These are phyloP conservation scores for Crinitomyces ghanaensis DNA, from an alignment of 805 yeast genomes.

Conservation along the genomic window DNA sequence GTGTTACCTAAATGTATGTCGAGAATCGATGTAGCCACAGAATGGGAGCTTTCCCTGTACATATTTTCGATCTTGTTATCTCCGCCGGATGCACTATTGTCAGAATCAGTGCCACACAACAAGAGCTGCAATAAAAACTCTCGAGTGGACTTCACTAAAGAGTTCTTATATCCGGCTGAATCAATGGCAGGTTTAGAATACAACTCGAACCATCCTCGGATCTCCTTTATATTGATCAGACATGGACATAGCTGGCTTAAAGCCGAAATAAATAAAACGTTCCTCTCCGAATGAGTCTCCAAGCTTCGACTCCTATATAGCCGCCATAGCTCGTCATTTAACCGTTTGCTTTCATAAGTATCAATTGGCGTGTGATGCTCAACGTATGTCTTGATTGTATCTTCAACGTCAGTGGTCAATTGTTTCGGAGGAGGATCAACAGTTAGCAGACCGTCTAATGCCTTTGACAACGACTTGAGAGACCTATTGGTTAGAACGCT, in stretches of 20 bases:
- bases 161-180: slow-evolving; percentile 42
- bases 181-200: slow-evolving; percentile 43
- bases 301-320: slow-evolving; percentile 16
- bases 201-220: slow-evolving; percentile 39
- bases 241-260: slow-evolving; percentile 24
- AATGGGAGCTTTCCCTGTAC: slow-evolving; percentile 14
- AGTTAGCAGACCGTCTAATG: slow-evolving; percentile 6
- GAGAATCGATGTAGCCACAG: slow-evolving; percentile 17
- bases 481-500: slow-evolving; percentile 2
- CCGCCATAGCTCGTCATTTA: slow-evolving; percentile 26
- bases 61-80: slow-evolving; percentile 7
- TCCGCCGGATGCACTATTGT: slow-evolving; percentile 5
- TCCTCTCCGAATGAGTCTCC: slow-evolving; percentile 4
- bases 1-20: slow-evolving; percentile 17
- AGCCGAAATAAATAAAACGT: slow-evolving; percentile 21
- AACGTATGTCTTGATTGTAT: slow-evolving; percentile 5
- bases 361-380: slow-evolving; percentile 13
- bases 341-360: slow-evolving; percentile 17
- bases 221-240: slow-evolving; percentile 19
- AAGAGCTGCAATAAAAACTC: slow-evolving; percentile 23
- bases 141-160: slow-evolving; percentile 26
- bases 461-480: slow-evolving; percentile 8
- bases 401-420: slow-evolving; percentile 4
- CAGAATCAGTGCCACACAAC: slow-evolving; percentile 17
- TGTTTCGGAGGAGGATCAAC: background rate